These are phyloP conservation scores for Nannochloris sp. DNA, from an alignment of 139 green algal genomes.

Conservation along the genomic window DNA sequence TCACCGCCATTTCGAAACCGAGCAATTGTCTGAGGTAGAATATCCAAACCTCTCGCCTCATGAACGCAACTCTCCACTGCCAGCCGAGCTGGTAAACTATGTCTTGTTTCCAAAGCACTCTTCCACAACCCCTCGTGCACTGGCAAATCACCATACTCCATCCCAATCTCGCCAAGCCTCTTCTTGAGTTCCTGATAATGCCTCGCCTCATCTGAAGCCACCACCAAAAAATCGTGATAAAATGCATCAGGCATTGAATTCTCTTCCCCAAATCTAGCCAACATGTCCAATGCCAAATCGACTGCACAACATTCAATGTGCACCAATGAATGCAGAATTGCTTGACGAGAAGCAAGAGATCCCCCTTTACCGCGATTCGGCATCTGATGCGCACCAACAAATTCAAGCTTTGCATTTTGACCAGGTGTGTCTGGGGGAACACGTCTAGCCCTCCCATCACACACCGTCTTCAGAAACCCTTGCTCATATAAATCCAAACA, in stretches of 20 bases:
- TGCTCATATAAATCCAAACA: neutral
- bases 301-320: constrained; percentile 79
- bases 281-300: constrained; percentile 78
- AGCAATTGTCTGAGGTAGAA: constrained; percentile 77
- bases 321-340: constrained; percentile 39
- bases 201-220: constrained; percentile 76
- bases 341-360: constrained; percentile 40
- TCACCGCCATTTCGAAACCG: constrained; percentile 67
- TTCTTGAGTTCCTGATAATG: constrained; percentile 65
- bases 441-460: neutral
- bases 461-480: neutral
- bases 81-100: constrained; percentile 51
- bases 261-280: constrained; percentile 60
- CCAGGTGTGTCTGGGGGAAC: neutral
- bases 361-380: constrained; percentile 54
- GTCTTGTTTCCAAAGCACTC: constrained; percentile 52
- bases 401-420: constrained; percentile 30
- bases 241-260: constrained; percentile 57
- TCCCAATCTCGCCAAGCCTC: constrained; percentile 20
- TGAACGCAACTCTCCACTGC: constrained; percentile 89
- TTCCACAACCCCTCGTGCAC: constrained; percentile 88
- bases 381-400: constrained; percentile 40
- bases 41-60: constrained; percentile 73
- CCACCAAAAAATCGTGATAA: constrained; percentile 69
- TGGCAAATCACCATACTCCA: constrained; percentile 30